Evolutionary conservation across 129 eudicot species (phyloP), one percentile per base, ranked within the genome.

Genomic region (Chrysanthemum lavandulifolium): DNA sequence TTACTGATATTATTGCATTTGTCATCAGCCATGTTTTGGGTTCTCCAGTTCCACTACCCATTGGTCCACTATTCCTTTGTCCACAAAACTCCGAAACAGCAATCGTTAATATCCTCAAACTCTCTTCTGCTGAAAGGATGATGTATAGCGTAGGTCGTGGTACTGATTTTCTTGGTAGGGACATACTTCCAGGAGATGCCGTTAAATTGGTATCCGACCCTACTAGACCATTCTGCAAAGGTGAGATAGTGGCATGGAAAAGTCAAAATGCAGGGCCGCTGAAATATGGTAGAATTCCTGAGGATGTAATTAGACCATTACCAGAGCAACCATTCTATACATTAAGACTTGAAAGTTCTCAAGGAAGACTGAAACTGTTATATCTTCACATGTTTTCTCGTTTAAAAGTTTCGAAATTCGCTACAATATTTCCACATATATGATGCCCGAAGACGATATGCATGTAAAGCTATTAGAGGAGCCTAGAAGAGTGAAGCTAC

Each of bases 171-270:
- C 73, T 86, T 16, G 89, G 96, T 70, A 84, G 68, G 65, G 92
- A 84, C 45, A 75, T 89, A 74, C 61, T 86, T 52, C 86, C 92
- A 15, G 83, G 84, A 74, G 91, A 88, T 81, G 91, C 91, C 23
- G 47, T 48, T 31, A 91, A 84, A 81, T 90, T 52, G 15, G 14
- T 11, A 11, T 52, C 15, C 6, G 18, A 52, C 57, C 57, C 57
- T 52, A n/a, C 15, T 11, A 52, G 57, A 52, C 57, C 57, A 9
- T 52, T 52, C 57, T 52, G 15, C 75, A 74, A 69, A 55, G 97
- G 95, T 63, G 95, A 90, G 80, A 79, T 90, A 80, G 95, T 90
- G 76, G 95, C 97, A 65, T 90, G 97, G 97, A 80, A 87, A 78
- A 74, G 86, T 43, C 76, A 78, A 70, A 83, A 75, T 73, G 97